A percentile compares a stretch with the other conserved stretches of the same genome.
phyloP scores from a whole-genome alignment of 345 rosid species.

The Arabis alpina region DNA sequence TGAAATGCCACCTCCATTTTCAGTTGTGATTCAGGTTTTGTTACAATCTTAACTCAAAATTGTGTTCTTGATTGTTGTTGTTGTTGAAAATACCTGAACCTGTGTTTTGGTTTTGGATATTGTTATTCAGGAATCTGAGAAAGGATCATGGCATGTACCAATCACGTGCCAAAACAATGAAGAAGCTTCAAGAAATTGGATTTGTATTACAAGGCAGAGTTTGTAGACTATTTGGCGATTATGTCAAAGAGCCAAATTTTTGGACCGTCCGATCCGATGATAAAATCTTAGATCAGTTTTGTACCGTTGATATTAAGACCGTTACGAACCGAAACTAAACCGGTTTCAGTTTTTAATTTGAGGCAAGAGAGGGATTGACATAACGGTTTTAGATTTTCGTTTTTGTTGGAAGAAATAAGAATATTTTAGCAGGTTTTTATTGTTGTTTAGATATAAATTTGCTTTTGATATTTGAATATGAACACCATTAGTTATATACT shows the following conservation, averaged over 20 bases:
- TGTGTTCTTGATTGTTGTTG: not conserved
- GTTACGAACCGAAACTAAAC: not conserved
- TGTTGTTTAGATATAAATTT: too few relatives aligned
- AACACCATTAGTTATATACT: too few relatives aligned
- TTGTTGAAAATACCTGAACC: not conserved
- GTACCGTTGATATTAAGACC: not conserved
- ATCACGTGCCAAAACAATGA: conserved; percentile 40
- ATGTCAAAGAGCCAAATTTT: not conserved
- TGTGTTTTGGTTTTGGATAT: not conserved
- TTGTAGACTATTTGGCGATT: not conserved
- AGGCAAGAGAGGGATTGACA: not conserved
- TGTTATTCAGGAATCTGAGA: conserved; percentile 70
- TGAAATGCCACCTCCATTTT: conserved; percentile 71
- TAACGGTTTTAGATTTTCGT: not conserved
- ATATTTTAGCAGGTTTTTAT: too few relatives aligned
- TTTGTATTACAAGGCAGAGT: conserved; percentile 56
- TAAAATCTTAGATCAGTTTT: not conserved
- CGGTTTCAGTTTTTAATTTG: not conserved
- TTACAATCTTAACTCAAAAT: conserved; percentile 13
- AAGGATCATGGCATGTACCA: conserved; percentile 92
- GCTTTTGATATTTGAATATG: too few relatives aligned
- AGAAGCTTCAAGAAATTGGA: conserved; percentile 57
- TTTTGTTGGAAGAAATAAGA: not conserved
- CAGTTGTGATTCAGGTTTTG: conserved; percentile 70
- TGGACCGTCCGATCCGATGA: not conserved